phyloP scores from a whole-genome alignment of 352 stramenopile genomes.

The Plasmopara muralis region DNA sequence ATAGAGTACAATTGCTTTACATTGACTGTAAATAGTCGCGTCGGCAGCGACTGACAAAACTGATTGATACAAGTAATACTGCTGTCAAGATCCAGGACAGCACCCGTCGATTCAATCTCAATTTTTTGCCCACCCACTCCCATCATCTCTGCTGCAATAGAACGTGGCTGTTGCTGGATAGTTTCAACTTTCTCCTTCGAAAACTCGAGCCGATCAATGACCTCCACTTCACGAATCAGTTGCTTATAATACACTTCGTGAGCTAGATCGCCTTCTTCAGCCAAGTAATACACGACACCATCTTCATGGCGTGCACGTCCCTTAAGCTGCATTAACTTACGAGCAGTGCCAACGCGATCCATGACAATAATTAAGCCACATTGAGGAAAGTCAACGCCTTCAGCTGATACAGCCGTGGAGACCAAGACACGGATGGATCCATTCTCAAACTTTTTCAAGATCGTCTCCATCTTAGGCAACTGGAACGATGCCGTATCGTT shows the following conservation, averaged over 20 bases:
- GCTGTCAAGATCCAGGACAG: slow-evolving; percentile 66
- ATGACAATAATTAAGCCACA: slow-evolving; percentile 63
- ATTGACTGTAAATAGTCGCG: slow-evolving; percentile 43
- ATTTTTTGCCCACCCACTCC: slow-evolving; percentile 30
- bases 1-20: slow-evolving; percentile 53
- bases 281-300: slow-evolving; percentile 71
- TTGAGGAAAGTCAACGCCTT: slow-evolving; percentile 76
- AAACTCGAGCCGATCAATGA: slow-evolving; percentile 64
- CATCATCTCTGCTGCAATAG: slow-evolving; percentile 35
- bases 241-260: slow-evolving; percentile 45
- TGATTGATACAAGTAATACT: slow-evolving; percentile 67
- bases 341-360: slow-evolving; percentile 43
- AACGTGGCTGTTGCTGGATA: slow-evolving; percentile 48
- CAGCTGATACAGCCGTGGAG: slow-evolving; percentile 69
- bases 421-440: slow-evolving; percentile 52
- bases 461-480: slow-evolving; percentile 51
- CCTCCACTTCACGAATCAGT: slow-evolving; percentile 34
- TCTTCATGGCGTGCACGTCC: slow-evolving; percentile 69
- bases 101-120: slow-evolving; percentile 46
- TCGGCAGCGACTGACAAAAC: slow-evolving; percentile 70
- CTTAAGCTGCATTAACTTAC: slow-evolving; percentile 67
- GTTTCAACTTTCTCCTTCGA: slow-evolving; percentile 55
- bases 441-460: slow-evolving; percentile 47
- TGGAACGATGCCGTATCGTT: slow-evolving; percentile 56
- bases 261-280: slow-evolving; percentile 38